Percentiles rank a stretch among this genome's conserved stretches.
Evolutionary conservation across 352 stramenopile species (phyloP).

Genomic region (Phytopythium montanum): DNA sequence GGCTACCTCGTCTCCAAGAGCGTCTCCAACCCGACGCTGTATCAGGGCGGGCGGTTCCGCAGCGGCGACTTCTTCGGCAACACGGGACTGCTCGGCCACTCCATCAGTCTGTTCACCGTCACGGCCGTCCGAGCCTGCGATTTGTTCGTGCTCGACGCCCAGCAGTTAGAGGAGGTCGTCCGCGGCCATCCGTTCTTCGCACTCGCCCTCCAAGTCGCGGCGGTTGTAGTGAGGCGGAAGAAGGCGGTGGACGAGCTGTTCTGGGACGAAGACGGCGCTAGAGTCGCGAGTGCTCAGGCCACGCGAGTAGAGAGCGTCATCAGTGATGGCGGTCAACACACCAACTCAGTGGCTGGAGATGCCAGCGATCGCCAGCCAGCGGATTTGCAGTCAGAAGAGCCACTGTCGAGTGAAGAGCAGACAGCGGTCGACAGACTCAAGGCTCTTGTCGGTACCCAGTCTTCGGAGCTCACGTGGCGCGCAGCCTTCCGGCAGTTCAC

Average conservation of each 20-base stretch:
- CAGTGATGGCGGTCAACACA: background rate
- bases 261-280: background rate
- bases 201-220: slow-evolving; percentile 36
- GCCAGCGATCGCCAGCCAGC: background rate
- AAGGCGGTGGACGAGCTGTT: slow-evolving; percentile 28
- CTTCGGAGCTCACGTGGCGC: background rate
- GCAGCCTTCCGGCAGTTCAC: slow-evolving; percentile 1
- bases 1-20: slow-evolving; percentile 53
- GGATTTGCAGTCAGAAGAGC: background rate
- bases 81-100: slow-evolving; percentile 44
- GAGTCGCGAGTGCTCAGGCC: background rate
- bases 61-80: slow-evolving; percentile 59
- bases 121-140: slow-evolving; percentile 52
- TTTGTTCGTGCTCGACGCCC: slow-evolving; percentile 51
- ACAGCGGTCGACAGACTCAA: background rate
- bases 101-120: slow-evolving; percentile 50
- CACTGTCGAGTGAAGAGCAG: background rate
- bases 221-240: slow-evolving; percentile 32
- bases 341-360: background rate
- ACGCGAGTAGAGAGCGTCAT: background rate
- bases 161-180: slow-evolving; percentile 40
- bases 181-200: slow-evolving; percentile 36
- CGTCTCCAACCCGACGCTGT: slow-evolving; percentile 39
- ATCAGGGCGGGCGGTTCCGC: slow-evolving; percentile 39
- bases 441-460: background rate